These are phyloP conservation scores for Jatropha curcas DNA, from an alignment of 345 rosid genomes.

Conservation along the genomic window DNA sequence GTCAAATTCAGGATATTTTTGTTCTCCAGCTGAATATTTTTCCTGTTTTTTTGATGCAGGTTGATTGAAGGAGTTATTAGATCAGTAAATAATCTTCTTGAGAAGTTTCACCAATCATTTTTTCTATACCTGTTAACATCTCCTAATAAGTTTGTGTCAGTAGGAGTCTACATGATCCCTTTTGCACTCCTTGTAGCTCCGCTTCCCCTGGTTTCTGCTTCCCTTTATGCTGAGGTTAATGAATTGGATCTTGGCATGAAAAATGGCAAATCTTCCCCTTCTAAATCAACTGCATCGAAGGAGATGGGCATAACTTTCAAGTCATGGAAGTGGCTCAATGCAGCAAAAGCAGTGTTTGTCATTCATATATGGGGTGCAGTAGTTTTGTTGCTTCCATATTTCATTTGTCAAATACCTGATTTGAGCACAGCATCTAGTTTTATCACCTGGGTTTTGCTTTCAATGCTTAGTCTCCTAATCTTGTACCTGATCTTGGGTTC, in stretches of 20 bases:
- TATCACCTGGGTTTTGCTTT: constrained; percentile 57
- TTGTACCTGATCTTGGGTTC: constrained; percentile 49
- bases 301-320: constrained; percentile 31
- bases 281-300: constrained; percentile 10
- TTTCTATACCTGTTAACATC: constrained; percentile 85
- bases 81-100: constrained; percentile 92
- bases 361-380: constrained; percentile 71
- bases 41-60: constrained; percentile 48
- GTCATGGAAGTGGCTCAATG: constrained; percentile 80
- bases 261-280: constrained; percentile 21
- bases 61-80: constrained; percentile 88
- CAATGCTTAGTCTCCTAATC: constrained; percentile 50
- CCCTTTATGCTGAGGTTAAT: constrained; percentile 65
- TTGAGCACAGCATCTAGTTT: constrained; percentile 53
- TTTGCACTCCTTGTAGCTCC: constrained; percentile 90
- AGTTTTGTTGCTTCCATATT: constrained; percentile 69
- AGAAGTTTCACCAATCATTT: constrained; percentile 97
- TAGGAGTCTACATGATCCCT: constrained; percentile 95
- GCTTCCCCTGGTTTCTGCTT: constrained; percentile 84
- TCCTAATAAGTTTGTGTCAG: constrained; percentile 83
- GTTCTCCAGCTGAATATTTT: constrained; percentile 20
- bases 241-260: constrained; percentile 31
- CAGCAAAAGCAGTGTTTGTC: constrained; percentile 68
- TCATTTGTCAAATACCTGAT: constrained; percentile 55
- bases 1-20: constrained; percentile 3